Evolutionary conservation across 805 yeast species (phyloP).

Genomic region (Starmerella potacharoeniae): DNA sequence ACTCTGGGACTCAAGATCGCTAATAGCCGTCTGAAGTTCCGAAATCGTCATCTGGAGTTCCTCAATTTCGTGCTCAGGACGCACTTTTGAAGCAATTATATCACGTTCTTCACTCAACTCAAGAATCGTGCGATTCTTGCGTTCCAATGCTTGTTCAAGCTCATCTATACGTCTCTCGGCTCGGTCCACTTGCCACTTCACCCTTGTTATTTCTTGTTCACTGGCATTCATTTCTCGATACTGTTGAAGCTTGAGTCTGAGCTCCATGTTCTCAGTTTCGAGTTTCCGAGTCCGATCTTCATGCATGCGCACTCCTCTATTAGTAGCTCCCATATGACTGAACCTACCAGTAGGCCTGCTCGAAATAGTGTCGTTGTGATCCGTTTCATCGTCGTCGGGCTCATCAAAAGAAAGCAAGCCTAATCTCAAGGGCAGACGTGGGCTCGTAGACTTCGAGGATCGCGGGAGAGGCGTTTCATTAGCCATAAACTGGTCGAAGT

Average conservation of each 20-base stretch:
- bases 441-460: not conserved
- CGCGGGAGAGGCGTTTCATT: not conserved
- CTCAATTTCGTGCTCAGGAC: not conserved
- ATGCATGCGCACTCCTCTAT: slow-evolving; percentile 2
- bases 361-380: not conserved
- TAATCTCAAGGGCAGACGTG: not conserved
- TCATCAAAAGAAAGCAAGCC: slow-evolving; percentile 3
- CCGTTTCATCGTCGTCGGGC: not conserved
- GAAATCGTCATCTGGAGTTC: slow-evolving; percentile 2
- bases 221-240: slow-evolving; percentile 9
- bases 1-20: slow-evolving; percentile 8
- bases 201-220: slow-evolving; percentile 7
- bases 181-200: slow-evolving; percentile 3
- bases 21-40: slow-evolving; percentile 9
- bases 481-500: not conserved
- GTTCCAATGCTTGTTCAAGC: slow-evolving; percentile 13
- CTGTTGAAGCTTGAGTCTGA: slow-evolving; percentile 19
- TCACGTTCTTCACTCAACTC: slow-evolving; percentile 10
- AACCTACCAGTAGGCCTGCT: not conserved
- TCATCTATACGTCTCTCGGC: slow-evolving; percentile 15
- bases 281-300: slow-evolving; percentile 7
- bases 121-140: slow-evolving; percentile 10
- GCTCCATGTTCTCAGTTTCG: slow-evolving; percentile 22
- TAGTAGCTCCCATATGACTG: not conserved
- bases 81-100: not conserved